Percentiles rank a stretch among this genome's conserved stretches.
These are phyloP conservation scores for Desmodesmus armatus DNA, from an alignment of 139 green algal species.

Conservation along the genomic window DNA sequence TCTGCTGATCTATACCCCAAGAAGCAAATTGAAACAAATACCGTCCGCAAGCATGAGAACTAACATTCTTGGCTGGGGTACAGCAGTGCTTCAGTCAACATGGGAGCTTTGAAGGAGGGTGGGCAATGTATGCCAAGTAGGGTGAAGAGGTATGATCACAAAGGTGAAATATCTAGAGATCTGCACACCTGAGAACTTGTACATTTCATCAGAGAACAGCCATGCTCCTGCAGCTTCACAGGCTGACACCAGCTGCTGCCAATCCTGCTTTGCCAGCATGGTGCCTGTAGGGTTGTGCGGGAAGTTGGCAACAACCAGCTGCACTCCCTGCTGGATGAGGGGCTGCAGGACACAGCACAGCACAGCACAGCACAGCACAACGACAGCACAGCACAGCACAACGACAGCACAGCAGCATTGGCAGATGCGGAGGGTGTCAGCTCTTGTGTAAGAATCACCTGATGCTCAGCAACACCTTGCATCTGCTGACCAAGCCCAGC, in stretches of 20 bases:
- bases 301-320: constrained; percentile 83
- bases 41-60: background rate
- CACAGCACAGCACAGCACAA: too few relatives aligned
- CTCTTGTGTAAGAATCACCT: too few relatives aligned
- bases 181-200: constrained; percentile 18
- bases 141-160: background rate
- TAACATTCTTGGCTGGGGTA: background rate
- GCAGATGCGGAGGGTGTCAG: too few relatives aligned
- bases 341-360: too few relatives aligned
- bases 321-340: constrained; percentile 39
- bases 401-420: too few relatives aligned
- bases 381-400: too few relatives aligned
- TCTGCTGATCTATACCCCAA: too few relatives aligned
- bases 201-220: constrained; percentile 85
- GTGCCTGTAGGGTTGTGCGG: constrained; percentile 82
- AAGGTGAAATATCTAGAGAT: background rate
- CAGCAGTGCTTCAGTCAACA: too few relatives aligned
- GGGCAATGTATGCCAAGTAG: background rate
- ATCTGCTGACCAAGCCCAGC: too few relatives aligned
- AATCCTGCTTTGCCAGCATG: constrained; percentile 48
- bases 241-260: constrained; percentile 48
- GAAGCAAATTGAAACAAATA: too few relatives aligned
- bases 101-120: background rate
- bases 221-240: constrained; percentile 48
- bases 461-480: too few relatives aligned